These are phyloP conservation scores for Alopecurus myosuroides DNA, from an alignment of 176 grass and related monocot species.

Conservation along the genomic window DNA sequence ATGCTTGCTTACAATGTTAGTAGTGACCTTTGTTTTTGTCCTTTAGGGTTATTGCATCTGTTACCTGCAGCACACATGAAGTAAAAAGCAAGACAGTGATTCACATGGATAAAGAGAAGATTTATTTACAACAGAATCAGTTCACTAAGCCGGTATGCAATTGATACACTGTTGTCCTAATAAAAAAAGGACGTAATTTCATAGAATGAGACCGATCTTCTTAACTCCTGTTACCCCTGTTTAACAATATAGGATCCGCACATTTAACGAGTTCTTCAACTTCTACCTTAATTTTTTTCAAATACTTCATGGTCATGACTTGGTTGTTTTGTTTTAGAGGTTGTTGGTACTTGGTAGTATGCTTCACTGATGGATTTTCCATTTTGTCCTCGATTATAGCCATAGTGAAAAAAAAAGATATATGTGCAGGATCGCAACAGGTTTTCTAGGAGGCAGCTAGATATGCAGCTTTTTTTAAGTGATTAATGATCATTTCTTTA, in stretches of 20 bases:
- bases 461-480: background rate
- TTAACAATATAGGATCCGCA: background rate
- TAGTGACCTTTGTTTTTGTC: slow-evolving; percentile 18
- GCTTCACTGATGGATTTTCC: slow-evolving; percentile 16
- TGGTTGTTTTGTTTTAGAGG: background rate
- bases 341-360: background rate
- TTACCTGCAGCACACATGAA: slow-evolving; percentile 98
- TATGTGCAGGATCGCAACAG: background rate
- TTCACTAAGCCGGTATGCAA: slow-evolving; percentile 71
- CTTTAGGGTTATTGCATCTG: slow-evolving; percentile 80
- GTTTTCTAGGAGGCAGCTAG: slow-evolving; percentile 1
- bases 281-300: background rate
- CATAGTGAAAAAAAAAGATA: background rate
- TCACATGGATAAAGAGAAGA: slow-evolving; percentile 78
- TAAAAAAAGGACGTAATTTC: slow-evolving; percentile 9
- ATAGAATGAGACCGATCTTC: background rate
- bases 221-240: slow-evolving; percentile 17
- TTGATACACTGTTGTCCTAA: background rate
- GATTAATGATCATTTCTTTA: background rate
- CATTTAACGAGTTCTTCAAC: background rate
- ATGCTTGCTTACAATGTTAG: slow-evolving; percentile 13
- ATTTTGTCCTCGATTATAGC: slow-evolving; percentile 6
- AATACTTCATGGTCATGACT: background rate
- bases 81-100: slow-evolving; percentile 95
- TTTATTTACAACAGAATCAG: slow-evolving; percentile 91